Evolutionary conservation across 2,329 filamentous ascomycete genomes (phyloP), one percentile per base, ranked within the genome.

Genomic region (Xylariales sp.): DNA sequence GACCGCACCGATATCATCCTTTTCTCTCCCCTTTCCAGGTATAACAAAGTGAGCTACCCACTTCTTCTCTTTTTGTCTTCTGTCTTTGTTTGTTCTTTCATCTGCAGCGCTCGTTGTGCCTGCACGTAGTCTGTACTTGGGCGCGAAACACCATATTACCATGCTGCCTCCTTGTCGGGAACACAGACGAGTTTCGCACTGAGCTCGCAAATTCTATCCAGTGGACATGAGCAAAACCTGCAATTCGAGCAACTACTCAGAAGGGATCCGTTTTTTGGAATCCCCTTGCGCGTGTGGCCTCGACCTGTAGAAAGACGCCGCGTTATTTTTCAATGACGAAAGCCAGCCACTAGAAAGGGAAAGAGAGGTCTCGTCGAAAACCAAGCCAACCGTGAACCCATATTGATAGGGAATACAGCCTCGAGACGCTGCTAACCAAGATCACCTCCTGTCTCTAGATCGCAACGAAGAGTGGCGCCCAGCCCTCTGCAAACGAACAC

Each of bases 401-500:
- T 18, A 30, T 60, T 78, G 69, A 73, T 67, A 16, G 14, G 45
- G 45, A 36, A 45, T 30, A 48, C 55, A 57, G 48, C 43, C 10
- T 63, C 49, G 52, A 65, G 30, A 65, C 71, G 68, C 69, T 73
- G 75, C 77, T 77, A 75, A 80, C 74, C 74, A 67, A 66, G 72
- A 75, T 77, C 74, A 69, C 74, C 72, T 73, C 67, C 72, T 72
- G n/a, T 64, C 45, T 59, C 60, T 75, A 87, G 85, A 82, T 84
- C 82, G 61, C 81, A 79, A 72, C 80, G 83, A 75, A 83, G 81
- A 75, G 76, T 81, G 64, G 79, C 82, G 69, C 83, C 85, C 52
- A 87, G 85, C 73, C 85, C 85, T 71, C 79, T 87, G 55, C 81
- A 82, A 67, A 81, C 81, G 64, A 82, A 74, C 71, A 80, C 77